A percentile compares a stretch with the other conserved stretches of the same genome.
Conservation (phyloP, 2,329 filamentous ascomycete species). For the Teratosphaeria zuluensis region DNA sequence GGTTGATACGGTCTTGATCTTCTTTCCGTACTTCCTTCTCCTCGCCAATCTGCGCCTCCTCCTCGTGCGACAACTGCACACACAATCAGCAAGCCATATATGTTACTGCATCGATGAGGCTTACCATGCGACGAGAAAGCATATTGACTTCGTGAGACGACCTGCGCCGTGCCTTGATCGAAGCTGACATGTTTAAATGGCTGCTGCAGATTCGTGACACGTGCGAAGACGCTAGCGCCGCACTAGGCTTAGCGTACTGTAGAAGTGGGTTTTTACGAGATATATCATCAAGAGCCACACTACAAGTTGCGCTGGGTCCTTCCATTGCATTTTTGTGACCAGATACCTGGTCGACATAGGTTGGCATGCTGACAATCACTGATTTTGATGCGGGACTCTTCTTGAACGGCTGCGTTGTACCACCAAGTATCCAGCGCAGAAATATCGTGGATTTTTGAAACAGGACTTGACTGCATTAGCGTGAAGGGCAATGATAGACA, state of each 20-base stretch:
- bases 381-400: too few relatives aligned
- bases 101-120: neutral
- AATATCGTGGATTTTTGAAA: too few relatives aligned
- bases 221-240: neutral
- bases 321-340: too few relatives aligned
- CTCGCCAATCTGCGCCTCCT: conserved; percentile 66
- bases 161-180: neutral
- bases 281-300: too few relatives aligned
- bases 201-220: neutral
- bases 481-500: too few relatives aligned
- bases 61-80: conserved; percentile 80
- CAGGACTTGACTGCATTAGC: too few relatives aligned
- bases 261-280: neutral
- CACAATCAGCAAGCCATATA: neutral
- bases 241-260: neutral
- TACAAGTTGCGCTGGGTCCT: too few relatives aligned
- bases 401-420: too few relatives aligned
- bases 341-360: too few relatives aligned
- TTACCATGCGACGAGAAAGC: conserved; percentile 3
- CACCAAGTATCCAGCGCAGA: too few relatives aligned
- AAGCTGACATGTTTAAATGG: neutral
- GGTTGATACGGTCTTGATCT: conserved; percentile 98
- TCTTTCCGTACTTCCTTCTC: conserved; percentile 92
- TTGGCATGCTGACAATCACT: too few relatives aligned
- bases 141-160: neutral